Evolutionary conservation across 305 asterid species (phyloP).

Genomic region (Ajuga reptans): DNA sequence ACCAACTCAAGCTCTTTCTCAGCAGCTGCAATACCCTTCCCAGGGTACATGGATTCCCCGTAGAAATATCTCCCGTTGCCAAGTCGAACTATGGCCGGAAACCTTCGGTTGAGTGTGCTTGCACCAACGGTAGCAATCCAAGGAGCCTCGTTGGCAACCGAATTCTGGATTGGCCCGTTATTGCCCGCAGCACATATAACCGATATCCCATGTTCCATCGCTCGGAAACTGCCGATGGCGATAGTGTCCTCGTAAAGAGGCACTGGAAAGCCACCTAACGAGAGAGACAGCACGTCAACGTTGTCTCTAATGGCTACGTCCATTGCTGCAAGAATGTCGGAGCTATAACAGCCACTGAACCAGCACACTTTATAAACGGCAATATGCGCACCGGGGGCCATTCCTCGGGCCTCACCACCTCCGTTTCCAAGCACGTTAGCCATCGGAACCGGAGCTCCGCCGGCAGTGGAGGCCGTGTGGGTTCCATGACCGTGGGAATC

Average conservation of each 20-base stretch:
- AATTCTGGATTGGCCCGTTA: constrained; percentile 66
- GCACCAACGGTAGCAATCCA: constrained; percentile 93
- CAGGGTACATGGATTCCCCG: constrained; percentile 84
- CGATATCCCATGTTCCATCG: constrained; percentile 73
- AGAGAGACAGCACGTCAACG: constrained; percentile 76
- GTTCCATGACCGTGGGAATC: constrained; percentile 86
- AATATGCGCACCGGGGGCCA: constrained; percentile 73
- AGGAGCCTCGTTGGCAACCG: constrained; percentile 85
- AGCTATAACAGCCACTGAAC: constrained; percentile 85
- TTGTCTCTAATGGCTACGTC: constrained; percentile 75
- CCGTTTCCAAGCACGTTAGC: constrained; percentile 65
- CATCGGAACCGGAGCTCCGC: constrained; percentile 46
- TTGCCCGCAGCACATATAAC: constrained; percentile 92
- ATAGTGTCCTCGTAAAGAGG: constrained; percentile 76
- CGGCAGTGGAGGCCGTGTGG: constrained; percentile 87
- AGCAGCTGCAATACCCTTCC: constrained; percentile 35
- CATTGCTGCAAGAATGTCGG: constrained; percentile 89
- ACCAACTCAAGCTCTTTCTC: constrained; percentile 53
- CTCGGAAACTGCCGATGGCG: constrained; percentile 86
- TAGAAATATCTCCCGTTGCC: constrained; percentile 53
- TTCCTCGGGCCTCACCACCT: constrained; percentile 73
- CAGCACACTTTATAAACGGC: constrained; percentile 86
- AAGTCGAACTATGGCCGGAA: constrained; percentile 68
- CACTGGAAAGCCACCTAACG: constrained; percentile 78
- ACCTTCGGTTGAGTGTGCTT: constrained; percentile 69